phyloP scores from a whole-genome alignment of 305 asterid genomes.

The Coffea humblotiana region DNA sequence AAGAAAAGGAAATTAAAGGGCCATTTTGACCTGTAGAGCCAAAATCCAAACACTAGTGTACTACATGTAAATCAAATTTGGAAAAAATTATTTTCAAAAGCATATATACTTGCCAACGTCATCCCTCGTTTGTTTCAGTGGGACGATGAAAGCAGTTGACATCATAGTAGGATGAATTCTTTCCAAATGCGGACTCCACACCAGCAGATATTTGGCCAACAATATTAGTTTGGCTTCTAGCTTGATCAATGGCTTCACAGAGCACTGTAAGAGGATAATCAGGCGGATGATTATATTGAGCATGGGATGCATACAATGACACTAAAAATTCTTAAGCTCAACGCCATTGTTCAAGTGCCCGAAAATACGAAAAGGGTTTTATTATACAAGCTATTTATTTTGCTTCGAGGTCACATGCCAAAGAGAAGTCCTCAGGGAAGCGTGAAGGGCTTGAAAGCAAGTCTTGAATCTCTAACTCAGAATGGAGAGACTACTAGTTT shows the following conservation, averaged over 20 bases:
- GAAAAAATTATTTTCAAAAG: neutral
- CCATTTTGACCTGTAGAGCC: too few species aligned
- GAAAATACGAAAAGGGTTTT: neutral
- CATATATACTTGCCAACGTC: constrained; percentile 61
- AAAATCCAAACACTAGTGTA: too few species aligned
- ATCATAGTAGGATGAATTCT: constrained; percentile 23
- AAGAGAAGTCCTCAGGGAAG: neutral
- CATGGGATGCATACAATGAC: neutral
- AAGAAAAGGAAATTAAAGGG: neutral
- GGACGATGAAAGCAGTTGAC: constrained; percentile 9
- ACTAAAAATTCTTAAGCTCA: neutral
- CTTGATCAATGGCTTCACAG: constrained; percentile 30
- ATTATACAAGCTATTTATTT: neutral
- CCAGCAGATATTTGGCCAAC: constrained; percentile 45
- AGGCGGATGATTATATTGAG: constrained; percentile 10
- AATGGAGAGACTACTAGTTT: constrained; percentile 41
- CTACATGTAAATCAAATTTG: neutral
- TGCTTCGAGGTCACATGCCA: neutral
- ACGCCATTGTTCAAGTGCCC: neutral
- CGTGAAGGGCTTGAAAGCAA: constrained; percentile 40
- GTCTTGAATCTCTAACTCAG: constrained; percentile 49
- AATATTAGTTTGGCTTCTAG: constrained; percentile 27
- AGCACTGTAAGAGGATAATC: neutral
- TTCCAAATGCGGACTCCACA: constrained; percentile 34
- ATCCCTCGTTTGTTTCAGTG: constrained; percentile 36